Conservation (phyloP, 805 yeast species). For the Starmerella floris region DNA sequence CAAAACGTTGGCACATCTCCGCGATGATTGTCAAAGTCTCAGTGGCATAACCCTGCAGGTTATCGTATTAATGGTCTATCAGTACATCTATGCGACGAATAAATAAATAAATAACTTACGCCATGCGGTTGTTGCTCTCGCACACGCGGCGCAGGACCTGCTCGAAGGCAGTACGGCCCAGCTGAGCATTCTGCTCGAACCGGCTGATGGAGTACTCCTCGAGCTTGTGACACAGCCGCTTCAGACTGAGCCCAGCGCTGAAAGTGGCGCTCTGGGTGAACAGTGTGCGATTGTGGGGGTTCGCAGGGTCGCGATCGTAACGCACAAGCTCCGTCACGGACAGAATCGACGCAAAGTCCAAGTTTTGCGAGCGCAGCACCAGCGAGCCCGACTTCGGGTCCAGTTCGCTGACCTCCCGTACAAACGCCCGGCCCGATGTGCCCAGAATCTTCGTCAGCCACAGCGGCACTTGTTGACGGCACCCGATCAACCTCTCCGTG, state of each 20-base stretch:
- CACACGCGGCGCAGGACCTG: slow-evolving; percentile 37
- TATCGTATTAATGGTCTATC: too few species aligned
- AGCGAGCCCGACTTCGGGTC: slow-evolving; percentile 52
- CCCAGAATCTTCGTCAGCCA: slow-evolving; percentile 72
- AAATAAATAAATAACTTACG: too few species aligned
- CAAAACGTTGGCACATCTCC: too few species aligned
- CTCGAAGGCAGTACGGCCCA: slow-evolving; percentile 78
- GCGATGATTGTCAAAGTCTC: too few species aligned
- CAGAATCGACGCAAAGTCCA: slow-evolving; percentile 64
- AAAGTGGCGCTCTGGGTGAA: slow-evolving; percentile 79
- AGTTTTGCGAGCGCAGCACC: slow-evolving; percentile 70
- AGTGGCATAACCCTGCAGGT: too few species aligned
- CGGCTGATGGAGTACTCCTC: slow-evolving; percentile 89
- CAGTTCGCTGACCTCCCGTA: slow-evolving; percentile 78
- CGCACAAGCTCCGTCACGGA: slow-evolving; percentile 78
- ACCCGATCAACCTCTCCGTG: slow-evolving; percentile 79
- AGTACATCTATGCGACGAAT: too few species aligned
- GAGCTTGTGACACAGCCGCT: slow-evolving; percentile 58
- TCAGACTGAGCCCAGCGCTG: slow-evolving; percentile 65
- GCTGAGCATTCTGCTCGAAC: slow-evolving; percentile 72
- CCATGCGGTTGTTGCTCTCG: background rate
- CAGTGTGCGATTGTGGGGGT: slow-evolving; percentile 40
- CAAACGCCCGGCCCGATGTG: slow-evolving; percentile 57
- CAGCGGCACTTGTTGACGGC: slow-evolving; percentile 70
- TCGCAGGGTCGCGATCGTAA: slow-evolving; percentile 52